Base-by-base conservation (phyloP, 2,329 filamentous ascomycete species). In the Malbranchea cinnamomea region DNA sequence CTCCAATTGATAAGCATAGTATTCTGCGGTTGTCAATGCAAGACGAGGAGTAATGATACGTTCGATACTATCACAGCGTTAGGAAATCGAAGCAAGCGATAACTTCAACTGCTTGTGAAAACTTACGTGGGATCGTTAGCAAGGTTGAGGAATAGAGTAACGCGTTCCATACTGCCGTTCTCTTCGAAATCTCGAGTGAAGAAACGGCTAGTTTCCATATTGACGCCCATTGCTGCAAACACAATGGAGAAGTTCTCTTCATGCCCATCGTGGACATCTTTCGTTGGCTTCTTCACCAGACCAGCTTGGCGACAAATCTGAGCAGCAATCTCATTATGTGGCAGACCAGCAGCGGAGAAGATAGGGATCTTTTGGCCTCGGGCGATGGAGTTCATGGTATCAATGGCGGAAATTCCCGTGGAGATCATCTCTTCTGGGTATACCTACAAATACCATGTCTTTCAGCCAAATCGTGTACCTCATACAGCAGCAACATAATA, bases 371-470 rank as follows among this genome's bases (percentile, higher is more conserved):
- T 98, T 59, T 98, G 89, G 39, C 89, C 89, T 72, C 89, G 84
- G 41, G 91, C 89, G 57, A 95, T 92, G 38, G 79, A 85, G 67
- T 84, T 84, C 87, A 95, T 95, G 38, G 85, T 93, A 55, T 95
- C 87, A 50, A 98, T 95, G 52, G 89, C 85, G 39, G 87, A 95
- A 58, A 98, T 98, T 74, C 89, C 89, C 27, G 89, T 98, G 20
- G 87, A 89, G 50, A 98, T 95, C 87, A 98, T 98, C 63, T 98
- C 91, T 65, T 98, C 89, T 50, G 89, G 89, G 55, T 98, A 98
- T 45, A 93, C 82, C 83, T 91, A 41, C 14, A 13, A 14, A 21
- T 19, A 18, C 28, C 24, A 12, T 31, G 49, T 36, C 43, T 38
- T 37, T 16, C n/a, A 16, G 12, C 4, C 3, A 5, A 12, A 10